A percentile compares a stretch with the other conserved stretches of the same genome.
phyloP scores from a whole-genome alignment of 805 yeast species.

The Nakazawaea anatomiae region DNA sequence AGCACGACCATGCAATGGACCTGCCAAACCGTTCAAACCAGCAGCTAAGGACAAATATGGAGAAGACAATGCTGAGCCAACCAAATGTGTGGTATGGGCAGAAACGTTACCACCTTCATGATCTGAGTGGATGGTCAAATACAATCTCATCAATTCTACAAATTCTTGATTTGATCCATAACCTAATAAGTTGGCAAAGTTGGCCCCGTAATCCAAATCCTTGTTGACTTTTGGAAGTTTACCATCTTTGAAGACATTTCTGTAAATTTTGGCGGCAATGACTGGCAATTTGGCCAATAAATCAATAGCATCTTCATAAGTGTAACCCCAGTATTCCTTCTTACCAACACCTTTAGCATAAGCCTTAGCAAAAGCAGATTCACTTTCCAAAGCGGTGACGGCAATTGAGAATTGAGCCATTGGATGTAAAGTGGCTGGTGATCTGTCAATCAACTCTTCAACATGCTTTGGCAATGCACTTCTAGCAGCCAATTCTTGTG shows the following conservation, averaged over 20 bases:
- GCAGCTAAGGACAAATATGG: constrained; percentile 78
- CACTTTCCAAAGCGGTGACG: constrained; percentile 73
- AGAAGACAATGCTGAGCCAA: constrained; percentile 76
- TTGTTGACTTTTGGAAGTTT: constrained; percentile 46
- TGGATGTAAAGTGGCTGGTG: constrained; percentile 76
- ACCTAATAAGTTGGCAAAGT: constrained; percentile 52
- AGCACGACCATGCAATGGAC: constrained; percentile 85
- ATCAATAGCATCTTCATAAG: constrained; percentile 76
- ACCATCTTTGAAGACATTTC: constrained; percentile 81
- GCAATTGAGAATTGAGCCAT: constrained; percentile 90
- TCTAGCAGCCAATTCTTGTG: constrained; percentile 76
- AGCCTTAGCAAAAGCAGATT: constrained; percentile 80
- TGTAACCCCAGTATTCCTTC: constrained; percentile 79
- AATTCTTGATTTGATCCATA: constrained; percentile 60
- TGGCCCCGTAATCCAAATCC: constrained; percentile 62
- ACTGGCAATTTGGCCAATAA: constrained; percentile 76
- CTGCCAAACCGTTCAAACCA: constrained; percentile 81
- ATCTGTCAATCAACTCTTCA: constrained; percentile 60
- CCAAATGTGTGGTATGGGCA: constrained; percentile 82
- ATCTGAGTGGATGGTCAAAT: constrained; percentile 78
- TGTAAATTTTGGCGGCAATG: constrained; percentile 79
- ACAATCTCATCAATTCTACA: constrained; percentile 73
- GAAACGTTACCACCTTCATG: constrained; percentile 91
- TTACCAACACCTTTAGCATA: constrained; percentile 79
- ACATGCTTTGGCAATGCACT: constrained; percentile 76